Base-by-base conservation (phyloP, 2,329 filamentous ascomycete genomes). In the Fusarium chaquense region DNA sequence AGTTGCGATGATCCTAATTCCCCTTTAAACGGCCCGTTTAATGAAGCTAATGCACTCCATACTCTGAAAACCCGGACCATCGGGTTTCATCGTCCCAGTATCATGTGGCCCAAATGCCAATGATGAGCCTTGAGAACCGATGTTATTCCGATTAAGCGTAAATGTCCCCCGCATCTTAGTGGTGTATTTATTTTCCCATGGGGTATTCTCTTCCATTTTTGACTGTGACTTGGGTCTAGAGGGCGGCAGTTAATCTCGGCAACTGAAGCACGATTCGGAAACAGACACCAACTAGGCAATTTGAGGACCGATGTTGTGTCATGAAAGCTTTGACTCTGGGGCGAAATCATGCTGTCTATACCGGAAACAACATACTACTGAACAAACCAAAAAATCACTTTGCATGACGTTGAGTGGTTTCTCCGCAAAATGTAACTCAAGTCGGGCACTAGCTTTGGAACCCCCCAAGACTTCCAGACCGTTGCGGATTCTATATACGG, bases 11-110 rank as follows among this genome's bases (percentile, higher is more conserved):
- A 63, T 62, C 58, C 53, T 41, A 62, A 47, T 60, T 41, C 44
- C 41, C 47, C 40, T 63, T 41, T 52, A 52, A 63, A 63, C 60
- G 60, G 60, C 41, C 60, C 60, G 60, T 63, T 63, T 63, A 61
- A 46, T 30, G 20, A 50, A 50, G 53, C 43, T 56, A 56, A 36
- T 56, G 22, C 16, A 30, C 45, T 56, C 41, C 53, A 49, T 56
- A 52, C 18, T 52, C 13, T 51, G 24, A 16, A 28, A 30, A 28
- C 33, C 35, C 49, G 49, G 35, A n/a, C 35, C 24, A 41, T 52
- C 49, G 49, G 58, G 47, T 62, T 52, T 60, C 55, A 44, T 22
- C 36, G 50, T 22, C 35, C 22, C 20, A 47, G 13, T 24, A 36
- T 56, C 32, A 20, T 28, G 50, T 33, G 58, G 35, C 44, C 18